Evolutionary conservation across 371 early-diverging fungal species (phyloP).

Genomic region (Mucor velutinosus): DNA sequence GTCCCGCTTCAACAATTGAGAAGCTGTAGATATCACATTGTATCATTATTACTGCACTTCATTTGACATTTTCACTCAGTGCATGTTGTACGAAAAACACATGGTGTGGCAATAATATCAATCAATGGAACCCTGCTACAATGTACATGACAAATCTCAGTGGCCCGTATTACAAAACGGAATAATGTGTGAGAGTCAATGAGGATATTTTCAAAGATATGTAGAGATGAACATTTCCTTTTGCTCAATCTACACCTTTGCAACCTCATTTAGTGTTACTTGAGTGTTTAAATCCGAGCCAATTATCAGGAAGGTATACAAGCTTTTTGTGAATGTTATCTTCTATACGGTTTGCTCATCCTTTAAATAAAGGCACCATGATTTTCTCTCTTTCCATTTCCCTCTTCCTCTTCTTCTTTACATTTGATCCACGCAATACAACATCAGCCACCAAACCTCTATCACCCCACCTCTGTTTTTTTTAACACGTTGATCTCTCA

Average conservation of each 20-base stretch:
- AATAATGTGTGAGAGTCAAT: neutral
- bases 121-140: neutral
- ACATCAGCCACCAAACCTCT: neutral
- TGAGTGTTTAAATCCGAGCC: neutral
- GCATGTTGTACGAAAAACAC: neutral
- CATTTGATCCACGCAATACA: neutral
- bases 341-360: neutral
- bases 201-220: neutral
- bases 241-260: neutral
- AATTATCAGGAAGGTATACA: neutral
- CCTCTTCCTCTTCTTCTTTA: neutral
- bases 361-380: neutral
- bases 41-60: neutral
- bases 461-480: neutral
- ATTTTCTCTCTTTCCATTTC: neutral
- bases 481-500: neutral
- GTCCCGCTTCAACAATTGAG: neutral
- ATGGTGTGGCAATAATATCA: slow-evolving; percentile 4
- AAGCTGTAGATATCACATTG: neutral
- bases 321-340: neutral
- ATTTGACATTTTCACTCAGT: neutral
- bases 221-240: neutral
- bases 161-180: neutral
- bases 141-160: neutral
- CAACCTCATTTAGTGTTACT: neutral